Evolutionary conservation across 495 filamentous ascomycete genomes (phyloP).

Genomic region (Talaromyces adpressus): DNA sequence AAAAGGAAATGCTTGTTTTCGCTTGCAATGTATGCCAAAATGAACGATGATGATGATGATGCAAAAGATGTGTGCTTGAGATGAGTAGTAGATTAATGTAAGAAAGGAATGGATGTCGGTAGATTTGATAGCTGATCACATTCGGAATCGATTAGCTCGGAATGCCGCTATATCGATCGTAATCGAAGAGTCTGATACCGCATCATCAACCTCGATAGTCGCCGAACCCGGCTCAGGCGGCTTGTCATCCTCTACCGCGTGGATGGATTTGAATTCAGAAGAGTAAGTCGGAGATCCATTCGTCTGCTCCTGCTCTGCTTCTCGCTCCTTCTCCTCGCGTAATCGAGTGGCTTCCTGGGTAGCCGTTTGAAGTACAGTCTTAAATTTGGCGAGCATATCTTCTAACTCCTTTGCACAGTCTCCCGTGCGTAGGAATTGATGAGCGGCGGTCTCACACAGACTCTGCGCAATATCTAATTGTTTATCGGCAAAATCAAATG

Average conservation of each 20-base stretch:
- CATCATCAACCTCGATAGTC: constrained; percentile 39
- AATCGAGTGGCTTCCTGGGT: constrained; percentile 34
- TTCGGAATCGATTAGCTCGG: constrained; percentile 23
- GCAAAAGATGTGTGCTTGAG: neutral
- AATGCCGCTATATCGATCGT: constrained; percentile 37
- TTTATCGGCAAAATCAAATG: constrained; percentile 67
- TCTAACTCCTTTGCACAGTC: constrained; percentile 69
- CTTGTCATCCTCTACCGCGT: constrained; percentile 7
- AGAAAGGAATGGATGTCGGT: neutral
- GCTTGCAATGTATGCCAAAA: neutral
- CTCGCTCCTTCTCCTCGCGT: constrained; percentile 25
- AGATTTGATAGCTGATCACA: neutral
- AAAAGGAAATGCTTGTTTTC: neutral
- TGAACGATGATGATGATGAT: neutral
- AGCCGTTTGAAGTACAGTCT: constrained; percentile 31
- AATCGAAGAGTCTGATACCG: constrained; percentile 26
- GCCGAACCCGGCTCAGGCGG: constrained; percentile 6
- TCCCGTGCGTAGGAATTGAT: constrained; percentile 78
- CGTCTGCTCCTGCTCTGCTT: constrained; percentile 11
- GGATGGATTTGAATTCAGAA: constrained; percentile 14
- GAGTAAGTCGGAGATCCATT: neutral
- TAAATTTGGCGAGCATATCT: constrained; percentile 54
- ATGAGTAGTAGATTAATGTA: neutral
- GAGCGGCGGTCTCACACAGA: constrained; percentile 77
- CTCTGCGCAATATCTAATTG: constrained; percentile 70